Base-by-base conservation (phyloP, 805 yeast species). In the Candida peoriensis region DNA sequence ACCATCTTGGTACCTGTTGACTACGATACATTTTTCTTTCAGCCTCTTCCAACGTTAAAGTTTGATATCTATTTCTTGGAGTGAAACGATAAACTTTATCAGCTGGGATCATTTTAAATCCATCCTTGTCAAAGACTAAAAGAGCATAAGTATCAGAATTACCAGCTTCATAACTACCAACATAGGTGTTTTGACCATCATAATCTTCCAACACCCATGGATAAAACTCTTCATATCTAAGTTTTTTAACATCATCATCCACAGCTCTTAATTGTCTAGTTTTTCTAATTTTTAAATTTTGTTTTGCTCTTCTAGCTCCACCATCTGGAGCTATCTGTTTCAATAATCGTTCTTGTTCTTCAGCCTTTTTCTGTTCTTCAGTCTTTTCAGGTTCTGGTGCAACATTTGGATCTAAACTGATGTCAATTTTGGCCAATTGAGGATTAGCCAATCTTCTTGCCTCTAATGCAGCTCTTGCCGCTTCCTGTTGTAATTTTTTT, bases 121-220 rank as follows among this genome's bases (percentile, higher is more conserved):
- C 54, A 44, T 64, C 52, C 40, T 76, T 78, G 55, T 87, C 96
- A 50, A 86, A 81, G 28, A 88, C 86, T 50, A 90, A 72, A 30
- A 90, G 64, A 8, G 86, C 95, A 44, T 85, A 86, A n/a, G 84
- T 69, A 46, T 87, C 96, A 14, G 88, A 75, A 35, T 75, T 74
- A 22, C 81, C 81, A 2, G 97, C 97, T 63, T 93, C 98, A 61
- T 86, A 93, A 48, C 81, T 83, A 24, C 97, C 96, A 14, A 89
- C 97, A 83, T 86, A 93, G 0, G 95, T 90, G 55, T 93, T 90
- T 41, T 76, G 72, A 30, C 95, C 96, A 52, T 88, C 96, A 57
- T 84, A 90, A 61, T 93, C 98, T 63, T 93, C 98, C 70, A 93
- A 66, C 13, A 93, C 95, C 98, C 98, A 93, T 0, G 98, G 98